Evolutionary conservation across 1,139 yeast genomes (phyloP).

Genomic region (Candida freyschussii): DNA sequence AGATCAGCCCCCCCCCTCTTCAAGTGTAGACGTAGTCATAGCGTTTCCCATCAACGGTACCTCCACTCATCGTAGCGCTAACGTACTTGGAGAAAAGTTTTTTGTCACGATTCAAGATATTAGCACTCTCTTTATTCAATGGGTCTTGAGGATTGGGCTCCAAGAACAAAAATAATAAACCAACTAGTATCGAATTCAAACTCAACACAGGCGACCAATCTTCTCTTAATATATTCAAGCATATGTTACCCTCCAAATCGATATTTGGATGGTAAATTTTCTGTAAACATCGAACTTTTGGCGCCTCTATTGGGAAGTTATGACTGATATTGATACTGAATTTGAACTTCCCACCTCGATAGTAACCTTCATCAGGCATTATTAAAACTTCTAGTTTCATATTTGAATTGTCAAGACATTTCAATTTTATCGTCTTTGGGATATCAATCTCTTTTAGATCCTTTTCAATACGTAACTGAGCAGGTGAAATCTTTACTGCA

Average conservation of each 20-base stretch:
- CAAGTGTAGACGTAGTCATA: constrained; percentile 54
- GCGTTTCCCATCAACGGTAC: constrained; percentile 48
- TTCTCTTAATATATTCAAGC: constrained; percentile 84
- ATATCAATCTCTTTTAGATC: constrained; percentile 68
- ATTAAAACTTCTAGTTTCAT: constrained; percentile 59
- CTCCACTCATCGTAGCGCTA: constrained; percentile 65
- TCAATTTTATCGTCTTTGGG: constrained; percentile 57
- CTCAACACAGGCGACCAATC: constrained; percentile 96
- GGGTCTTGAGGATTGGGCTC: constrained; percentile 95
- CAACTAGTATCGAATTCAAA: constrained; percentile 76
- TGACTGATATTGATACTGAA: constrained; percentile 63
- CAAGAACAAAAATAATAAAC: constrained; percentile 76
- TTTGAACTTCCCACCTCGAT: constrained; percentile 60
- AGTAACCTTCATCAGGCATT: constrained; percentile 77
- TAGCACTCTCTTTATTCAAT: constrained; percentile 85
- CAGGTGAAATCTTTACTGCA: constrained; percentile 37
- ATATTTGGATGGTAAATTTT: constrained; percentile 92
- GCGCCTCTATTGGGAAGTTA: constrained; percentile 90
- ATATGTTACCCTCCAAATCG: constrained; percentile 84
- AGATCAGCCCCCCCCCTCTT: too few relatives aligned
- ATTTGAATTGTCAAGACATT: constrained; percentile 52
- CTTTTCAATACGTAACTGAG: constrained; percentile 43
- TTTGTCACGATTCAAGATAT: constrained; percentile 57
- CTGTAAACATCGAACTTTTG: constrained; percentile 67
- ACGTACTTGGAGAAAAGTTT: constrained; percentile 57